Base-by-base conservation (phyloP, 345 rosid genomes). In the Euphorbia peplus region DNA sequence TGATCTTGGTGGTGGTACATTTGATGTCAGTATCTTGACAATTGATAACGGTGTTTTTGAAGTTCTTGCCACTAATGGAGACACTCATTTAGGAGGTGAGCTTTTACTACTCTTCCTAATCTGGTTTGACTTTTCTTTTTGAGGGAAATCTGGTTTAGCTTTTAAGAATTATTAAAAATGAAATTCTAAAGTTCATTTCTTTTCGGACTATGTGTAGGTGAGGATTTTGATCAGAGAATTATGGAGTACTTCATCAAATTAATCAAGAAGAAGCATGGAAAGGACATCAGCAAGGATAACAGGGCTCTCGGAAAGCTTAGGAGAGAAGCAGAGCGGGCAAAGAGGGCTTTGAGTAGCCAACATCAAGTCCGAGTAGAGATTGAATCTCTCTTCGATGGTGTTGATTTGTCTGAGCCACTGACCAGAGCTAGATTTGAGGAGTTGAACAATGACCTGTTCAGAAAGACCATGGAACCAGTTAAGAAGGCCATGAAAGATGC, bases 21-120 rank as follows among this genome's bases (percentile, higher is more conserved):
- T 54, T 25, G 58, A 54, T 25, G 58, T 54, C 29, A 54, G 58
- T 25, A 54, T 54, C 10, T 54, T 54, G 58, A 54, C 58, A 54
- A 21, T 54, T 25, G 58, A 54, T 25, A 25, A 25, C 12, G 58
- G 58, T 25, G 58, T 54, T 25, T 54, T 54, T 25, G 58, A 54
- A 25, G 58, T 54, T 16, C 58, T 21, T 54, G 26, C 58, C 29
- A 54, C 58, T 11, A 54, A 25, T 25, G 58, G 58, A 21, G 58
- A 54, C 13, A 54, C 58, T 22, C 58, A 54, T 25, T 54, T 54
- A 12, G 58, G 58, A 54, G 58, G 58, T 21, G 58, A 54, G 8
- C 0, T 18, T n/a, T n/a, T 48, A n/a, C 53, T 48, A 48, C 1
- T 48, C n/a, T 16, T 18, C 22, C 22, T 48, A 48, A 48, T 48